Base-by-base conservation (phyloP, 2,329 filamentous ascomycete genomes). In the Cytospora mali region DNA sequence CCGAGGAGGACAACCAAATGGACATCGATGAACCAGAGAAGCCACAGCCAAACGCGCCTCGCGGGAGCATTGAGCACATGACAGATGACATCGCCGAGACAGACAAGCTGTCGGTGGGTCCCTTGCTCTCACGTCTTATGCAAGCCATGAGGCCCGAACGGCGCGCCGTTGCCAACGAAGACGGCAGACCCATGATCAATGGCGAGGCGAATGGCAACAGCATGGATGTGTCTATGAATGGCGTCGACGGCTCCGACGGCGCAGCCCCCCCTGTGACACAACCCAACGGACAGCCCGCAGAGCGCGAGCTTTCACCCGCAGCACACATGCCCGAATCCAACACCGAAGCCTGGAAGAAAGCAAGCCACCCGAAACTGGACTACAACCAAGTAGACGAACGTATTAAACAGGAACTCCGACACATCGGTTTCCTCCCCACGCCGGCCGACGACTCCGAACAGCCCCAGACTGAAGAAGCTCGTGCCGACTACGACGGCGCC, bases 321-420 rank as follows among this genome's bases (percentile, higher is more conserved):
- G 88, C 93, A 0, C 88, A 84, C 66, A 92, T 97, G 80, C 82
- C 89, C 1, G 92, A 96, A 67, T 90, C 91, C 3, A 84, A 85
- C 6, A 85, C 88, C 5, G 90, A 90, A 68, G 81, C 86, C 6
- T 95, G 92, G 88, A 94, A 92, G 75, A 91, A 92, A 62, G 86
- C 89, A 0, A 87, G 84, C 1, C 87, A 90, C 58, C 83, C 83
- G 1, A 93, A 92, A 68, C 81, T 96, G 7, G 93, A 97, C 71
- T 96, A 96, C 73, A 83, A 85, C 3, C 89, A 93, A 71, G 86
- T 97, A 23, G 95, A 99, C 70, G 91, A 97, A 72, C 91, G 95
- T 53, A 85, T 97, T 57, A 91, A 96, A 76, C 90, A 93, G 70
- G 95, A 99, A 73, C 84, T 99, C 21, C 88, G 90, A 16, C 91